Base-by-base conservation (phyloP, 2,329 filamentous ascomycete genomes). In the Hypoxylon sp. region DNA sequence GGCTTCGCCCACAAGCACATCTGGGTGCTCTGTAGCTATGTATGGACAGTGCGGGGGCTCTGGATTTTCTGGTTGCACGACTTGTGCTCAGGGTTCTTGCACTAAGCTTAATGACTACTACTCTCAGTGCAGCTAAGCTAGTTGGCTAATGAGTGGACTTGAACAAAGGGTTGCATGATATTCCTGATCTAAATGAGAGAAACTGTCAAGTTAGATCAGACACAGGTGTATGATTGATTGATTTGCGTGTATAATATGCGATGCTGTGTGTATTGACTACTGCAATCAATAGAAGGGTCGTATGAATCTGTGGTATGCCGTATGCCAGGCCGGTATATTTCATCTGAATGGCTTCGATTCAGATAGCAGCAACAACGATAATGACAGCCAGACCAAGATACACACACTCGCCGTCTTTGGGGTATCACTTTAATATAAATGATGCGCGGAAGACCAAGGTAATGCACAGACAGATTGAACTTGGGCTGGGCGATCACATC, bases 31-130 rank as follows among this genome's bases (percentile, higher is more conserved):
- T 0, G 71, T 60, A 3, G 60, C 67, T 38, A 21, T 69, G 11
- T 75, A 74, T n/a, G 73, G 41, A 13, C 75, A 76, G 34, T 75
- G 74, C 28, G 74, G 74, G 5, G 74, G 75, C 2, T 67, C 34
- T 4, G 74, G 72, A 2, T 77, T 63, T 36, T 69, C 71, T 4
- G 74, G 74, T 13, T 76, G 74, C 50, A 73, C 70, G 7, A 51
- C 65, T 19, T 76, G 74, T 50, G 66, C 63, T 17, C 38, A 43
- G 38, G 72, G 73, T 48, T 70, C 65, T 10, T 75, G 74, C 46
- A 70, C 71, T 5, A 66, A 46, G 32, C 60, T 74, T 3, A 75
- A 75, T 36, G 70, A 75, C 19, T 73, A 74, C 55, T 76, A 76
- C 58, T 76, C 71, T 30, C 74, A 75, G 50, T 76, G 74, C 53